Evolutionary conservation across 148 eudicot species (phyloP).

Genomic region (Bassia scoparia): DNA sequence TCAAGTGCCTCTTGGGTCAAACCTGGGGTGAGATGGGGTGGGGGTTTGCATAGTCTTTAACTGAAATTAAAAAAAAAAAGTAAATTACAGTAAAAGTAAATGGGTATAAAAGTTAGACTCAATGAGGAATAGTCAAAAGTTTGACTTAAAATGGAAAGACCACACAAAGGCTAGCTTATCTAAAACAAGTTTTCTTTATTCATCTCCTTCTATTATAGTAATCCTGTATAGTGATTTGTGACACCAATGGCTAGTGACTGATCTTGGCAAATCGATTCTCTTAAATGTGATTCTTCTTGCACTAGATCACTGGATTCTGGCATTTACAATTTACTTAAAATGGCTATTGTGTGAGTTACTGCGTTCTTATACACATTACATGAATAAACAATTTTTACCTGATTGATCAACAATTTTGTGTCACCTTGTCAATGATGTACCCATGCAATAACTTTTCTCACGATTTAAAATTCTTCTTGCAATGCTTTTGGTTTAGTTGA

Average conservation of each 20-base stretch:
- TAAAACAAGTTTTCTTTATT: not conserved
- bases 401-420: not conserved
- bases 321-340: not conserved
- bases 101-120: no score
- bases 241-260: no score
- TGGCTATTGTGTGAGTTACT: not conserved
- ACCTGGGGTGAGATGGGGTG: no score
- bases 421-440: not conserved
- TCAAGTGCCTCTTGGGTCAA: no score
- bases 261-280: not conserved
- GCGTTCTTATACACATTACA: not conserved
- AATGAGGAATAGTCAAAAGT: no score
- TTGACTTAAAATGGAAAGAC: no score
- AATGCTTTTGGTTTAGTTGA: not conserved
- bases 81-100: no score
- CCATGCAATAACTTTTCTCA: not conserved
- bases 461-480: not conserved
- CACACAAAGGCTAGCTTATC: no score
- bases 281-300: not conserved
- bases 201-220: not conserved
- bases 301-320: not conserved
- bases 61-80: no score
- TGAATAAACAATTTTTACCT: not conserved
- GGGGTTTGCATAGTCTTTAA: no score
- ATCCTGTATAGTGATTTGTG: not conserved